These are phyloP conservation scores for Skeletonema costatum DNA, from an alignment of 108 stramenopile species.

Conservation along the genomic window DNA sequence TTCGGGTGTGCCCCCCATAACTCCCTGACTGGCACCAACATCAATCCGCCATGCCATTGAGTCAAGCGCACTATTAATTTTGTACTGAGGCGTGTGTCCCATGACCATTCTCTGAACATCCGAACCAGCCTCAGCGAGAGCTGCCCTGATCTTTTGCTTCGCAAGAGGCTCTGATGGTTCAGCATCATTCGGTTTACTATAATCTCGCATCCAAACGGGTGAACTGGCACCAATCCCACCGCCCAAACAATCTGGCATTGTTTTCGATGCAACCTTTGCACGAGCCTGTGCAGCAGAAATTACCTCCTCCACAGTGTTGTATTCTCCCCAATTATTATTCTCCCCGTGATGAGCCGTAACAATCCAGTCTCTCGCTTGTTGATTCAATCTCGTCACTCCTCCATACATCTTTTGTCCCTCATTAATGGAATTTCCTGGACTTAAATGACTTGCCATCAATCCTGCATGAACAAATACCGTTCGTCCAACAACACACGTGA, in stretches of 20 bases:
- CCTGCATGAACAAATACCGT: conserved; percentile 85
- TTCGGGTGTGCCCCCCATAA: conserved; percentile 69
- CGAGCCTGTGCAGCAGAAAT: conserved; percentile 47
- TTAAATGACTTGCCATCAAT: conserved; percentile 63
- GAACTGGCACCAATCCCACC: conserved; percentile 55
- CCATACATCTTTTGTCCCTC: conserved; percentile 19
- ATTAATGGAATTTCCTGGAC: neutral
- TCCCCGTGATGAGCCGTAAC: conserved; percentile 32
- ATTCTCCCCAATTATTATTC: conserved; percentile 55
- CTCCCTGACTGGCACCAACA: conserved; percentile 65
- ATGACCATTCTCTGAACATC: conserved; percentile 75
- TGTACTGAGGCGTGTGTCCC: conserved; percentile 79
- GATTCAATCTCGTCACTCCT: conserved; percentile 68
- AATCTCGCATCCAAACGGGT: conserved; percentile 85
- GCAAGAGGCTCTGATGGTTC: conserved; percentile 48
- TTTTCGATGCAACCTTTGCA: conserved; percentile 47
- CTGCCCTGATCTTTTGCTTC: conserved; percentile 42
- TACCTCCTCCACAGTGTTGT: conserved; percentile 54
- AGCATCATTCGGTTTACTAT: conserved; percentile 58
- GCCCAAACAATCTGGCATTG: conserved; percentile 65
- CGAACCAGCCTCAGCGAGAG: conserved; percentile 19
- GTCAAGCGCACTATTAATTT: conserved; percentile 67
- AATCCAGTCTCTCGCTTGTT: conserved; percentile 60
- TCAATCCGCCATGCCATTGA: conserved; percentile 82
- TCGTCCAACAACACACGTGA: conserved; percentile 63